These are phyloP conservation scores for Penicillium sclerotigenum DNA, from an alignment of 2,329 filamentous ascomycete species.

Conservation along the genomic window DNA sequence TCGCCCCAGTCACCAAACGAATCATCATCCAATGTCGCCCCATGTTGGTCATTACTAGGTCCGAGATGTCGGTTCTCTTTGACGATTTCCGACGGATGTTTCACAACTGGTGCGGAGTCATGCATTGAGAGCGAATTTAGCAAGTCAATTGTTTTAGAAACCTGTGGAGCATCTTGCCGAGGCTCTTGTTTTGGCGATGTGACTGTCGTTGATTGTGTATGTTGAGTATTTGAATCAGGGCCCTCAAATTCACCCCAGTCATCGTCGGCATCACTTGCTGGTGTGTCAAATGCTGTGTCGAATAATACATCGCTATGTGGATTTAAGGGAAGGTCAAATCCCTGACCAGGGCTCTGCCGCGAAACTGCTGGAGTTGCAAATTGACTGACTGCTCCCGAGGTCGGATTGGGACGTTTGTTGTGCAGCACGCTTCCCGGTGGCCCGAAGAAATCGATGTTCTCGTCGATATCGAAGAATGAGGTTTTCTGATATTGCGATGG, in stretches of 20 bases:
- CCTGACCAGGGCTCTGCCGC: slow-evolving; percentile 6
- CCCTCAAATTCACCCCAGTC: slow-evolving; percentile 49
- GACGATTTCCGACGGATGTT: not conserved
- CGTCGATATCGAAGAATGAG: slow-evolving; percentile 26
- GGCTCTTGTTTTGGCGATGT: not conserved
- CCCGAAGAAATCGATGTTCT: slow-evolving; percentile 16
- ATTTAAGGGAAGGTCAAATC: slow-evolving; percentile 23
- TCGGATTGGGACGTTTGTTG: not conserved
- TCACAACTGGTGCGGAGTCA: slow-evolving; percentile 16
- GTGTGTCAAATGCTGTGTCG: slow-evolving; percentile 50
- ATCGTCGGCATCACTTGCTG: slow-evolving; percentile 34
- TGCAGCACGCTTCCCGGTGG: not conserved
- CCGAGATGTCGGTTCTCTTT: not conserved
- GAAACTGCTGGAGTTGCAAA: slow-evolving; percentile 3
- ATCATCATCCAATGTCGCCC: slow-evolving; percentile 17
- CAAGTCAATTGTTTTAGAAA: slow-evolving; percentile 21
- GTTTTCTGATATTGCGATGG: slow-evolving; percentile 10
- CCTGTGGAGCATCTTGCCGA: not conserved
- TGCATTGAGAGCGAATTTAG: slow-evolving; percentile 31
- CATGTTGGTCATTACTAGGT: slow-evolving; percentile 15
- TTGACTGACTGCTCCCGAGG: not conserved
- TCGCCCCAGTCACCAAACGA: slow-evolving; percentile 23
- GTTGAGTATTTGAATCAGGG: slow-evolving; percentile 25
- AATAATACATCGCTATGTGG: slow-evolving; percentile 57
- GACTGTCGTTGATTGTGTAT: not conserved